Conservation (phyloP, 2,329 filamentous ascomycete species). For the Verruconis gallopava region DNA sequence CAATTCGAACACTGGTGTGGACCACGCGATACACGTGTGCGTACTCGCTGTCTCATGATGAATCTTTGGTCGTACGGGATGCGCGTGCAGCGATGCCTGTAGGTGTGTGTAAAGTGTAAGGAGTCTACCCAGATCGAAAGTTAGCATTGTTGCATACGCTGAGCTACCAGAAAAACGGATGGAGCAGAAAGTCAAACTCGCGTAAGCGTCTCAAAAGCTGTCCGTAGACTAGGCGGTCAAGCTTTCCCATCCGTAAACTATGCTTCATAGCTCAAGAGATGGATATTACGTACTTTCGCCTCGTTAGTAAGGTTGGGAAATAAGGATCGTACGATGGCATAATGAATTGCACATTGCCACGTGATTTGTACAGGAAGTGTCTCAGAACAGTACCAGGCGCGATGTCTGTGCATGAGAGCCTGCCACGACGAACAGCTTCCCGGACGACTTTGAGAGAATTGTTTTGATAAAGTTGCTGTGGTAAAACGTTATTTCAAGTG, state of each 20-base stretch:
- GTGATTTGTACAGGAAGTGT: constrained; percentile 93
- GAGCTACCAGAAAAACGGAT: no score
- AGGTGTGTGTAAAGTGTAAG: constrained; percentile 77
- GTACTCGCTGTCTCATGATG: constrained; percentile 67
- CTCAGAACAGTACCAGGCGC: constrained; percentile 67
- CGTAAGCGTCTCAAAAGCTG: no score
- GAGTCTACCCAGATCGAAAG: constrained; percentile 33
- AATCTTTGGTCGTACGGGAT: constrained; percentile 74
- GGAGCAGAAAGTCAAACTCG: no score
- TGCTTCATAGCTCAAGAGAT: no score
- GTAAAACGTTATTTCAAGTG: no score
- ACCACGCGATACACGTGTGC: constrained; percentile 74
- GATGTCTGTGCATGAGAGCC: constrained; percentile 60
- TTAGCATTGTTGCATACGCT: no score
- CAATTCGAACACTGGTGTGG: constrained; percentile 81
- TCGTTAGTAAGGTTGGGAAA: constrained; percentile 47
- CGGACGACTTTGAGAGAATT: constrained; percentile 64
- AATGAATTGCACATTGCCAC: constrained; percentile 87
- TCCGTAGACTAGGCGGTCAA: no score
- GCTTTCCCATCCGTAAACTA: neutral
- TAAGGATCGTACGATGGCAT: constrained; percentile 71
- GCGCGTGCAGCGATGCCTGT: constrained; percentile 73
- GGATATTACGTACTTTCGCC: constrained; percentile 40
- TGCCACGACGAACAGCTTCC: constrained; percentile 54
- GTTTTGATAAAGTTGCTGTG: constrained; percentile 59